Evolutionary conservation across 2,329 filamentous ascomycete species (phyloP), one percentile per base, ranked within the genome.

Genomic region (Aspergillus japonicus): DNA sequence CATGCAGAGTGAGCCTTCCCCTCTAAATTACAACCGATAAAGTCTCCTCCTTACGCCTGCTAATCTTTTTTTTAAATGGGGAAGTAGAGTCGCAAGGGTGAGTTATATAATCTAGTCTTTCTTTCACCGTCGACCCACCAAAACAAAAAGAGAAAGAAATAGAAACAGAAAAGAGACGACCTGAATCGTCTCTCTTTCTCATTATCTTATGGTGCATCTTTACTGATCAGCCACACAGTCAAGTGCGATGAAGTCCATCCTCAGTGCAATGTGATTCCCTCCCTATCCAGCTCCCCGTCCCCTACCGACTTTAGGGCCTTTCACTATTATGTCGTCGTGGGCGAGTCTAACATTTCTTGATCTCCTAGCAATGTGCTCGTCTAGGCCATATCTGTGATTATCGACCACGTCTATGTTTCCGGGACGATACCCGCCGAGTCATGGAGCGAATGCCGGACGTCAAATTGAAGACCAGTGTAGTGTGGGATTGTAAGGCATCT

Each of bases 351-450:
- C 61, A 61, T 58, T 12, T 19, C 21, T 16, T 52, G 50, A 42
- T 44, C 39, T 29, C 26, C 26, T 63, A 82, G 76, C 83, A 84
- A 76, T 86, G 84, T 70, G 76, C 79, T 31, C 77, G 83, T 56
- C 74, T 86, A 23, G 81, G 83, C 50, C 82, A 85, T 67, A 75
- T 77, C 39, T 86, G 84, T 68, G 84, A 86, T 67, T 87, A 85
- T 72, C 81, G 80, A 59, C 82, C 83, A 16, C 78, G 84, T 50
- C 75, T 83, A n/a, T 76, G 79, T n/a, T 84, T 83, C 67, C 77
- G 80, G 62, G 79, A 84, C 69, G 82, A 83, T 64, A 83, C 82
- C n/a, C 71, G 74, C 35, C 77, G 81, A 54, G 77, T 83, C 35
- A 77, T 81, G 60, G 78, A 81, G 54, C 77, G 80, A n/a, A 83